These are phyloP conservation scores for Colletotrichum sp. DNA, from an alignment of 2,329 filamentous ascomycete species.

Conservation along the genomic window DNA sequence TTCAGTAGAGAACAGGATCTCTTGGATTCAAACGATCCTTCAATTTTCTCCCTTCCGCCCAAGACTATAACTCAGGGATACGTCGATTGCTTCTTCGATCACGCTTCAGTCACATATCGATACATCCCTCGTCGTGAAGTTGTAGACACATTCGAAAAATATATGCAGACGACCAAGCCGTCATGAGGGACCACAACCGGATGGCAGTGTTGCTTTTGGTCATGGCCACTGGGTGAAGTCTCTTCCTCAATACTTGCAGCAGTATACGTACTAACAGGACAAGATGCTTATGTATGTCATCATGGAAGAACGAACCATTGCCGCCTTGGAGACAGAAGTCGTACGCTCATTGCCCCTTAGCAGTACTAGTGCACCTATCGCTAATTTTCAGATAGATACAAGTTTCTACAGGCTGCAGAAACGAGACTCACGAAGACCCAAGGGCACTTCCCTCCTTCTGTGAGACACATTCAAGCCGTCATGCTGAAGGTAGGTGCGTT, in stretches of 20 bases:
- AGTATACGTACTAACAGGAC: neutral
- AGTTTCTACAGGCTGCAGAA: neutral
- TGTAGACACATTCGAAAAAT: neutral
- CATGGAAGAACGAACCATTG: neutral
- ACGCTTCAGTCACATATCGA: neutral
- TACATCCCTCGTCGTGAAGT: neutral
- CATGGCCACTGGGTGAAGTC: neutral
- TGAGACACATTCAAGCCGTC: neutral
- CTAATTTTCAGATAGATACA: neutral
- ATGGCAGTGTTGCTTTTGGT: neutral
- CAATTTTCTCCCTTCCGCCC: neutral
- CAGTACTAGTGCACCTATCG: neutral
- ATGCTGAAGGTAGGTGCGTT: neutral
- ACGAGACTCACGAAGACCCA: neutral
- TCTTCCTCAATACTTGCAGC: accelerated
- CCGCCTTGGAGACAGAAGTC: neutral
- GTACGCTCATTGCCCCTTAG: neutral
- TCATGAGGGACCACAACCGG: neutral
- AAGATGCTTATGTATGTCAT: neutral
- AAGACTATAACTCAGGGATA: neutral
- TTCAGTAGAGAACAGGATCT: neutral
- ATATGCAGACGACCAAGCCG: neutral
- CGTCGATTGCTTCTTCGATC: neutral
- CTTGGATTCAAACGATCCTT: neutral
- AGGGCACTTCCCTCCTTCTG: neutral